Percentiles rank a stretch among this genome's conserved stretches.
Conservation (phyloP, 257 asterid genomes). For the Solanum megistacrolobum region DNA sequence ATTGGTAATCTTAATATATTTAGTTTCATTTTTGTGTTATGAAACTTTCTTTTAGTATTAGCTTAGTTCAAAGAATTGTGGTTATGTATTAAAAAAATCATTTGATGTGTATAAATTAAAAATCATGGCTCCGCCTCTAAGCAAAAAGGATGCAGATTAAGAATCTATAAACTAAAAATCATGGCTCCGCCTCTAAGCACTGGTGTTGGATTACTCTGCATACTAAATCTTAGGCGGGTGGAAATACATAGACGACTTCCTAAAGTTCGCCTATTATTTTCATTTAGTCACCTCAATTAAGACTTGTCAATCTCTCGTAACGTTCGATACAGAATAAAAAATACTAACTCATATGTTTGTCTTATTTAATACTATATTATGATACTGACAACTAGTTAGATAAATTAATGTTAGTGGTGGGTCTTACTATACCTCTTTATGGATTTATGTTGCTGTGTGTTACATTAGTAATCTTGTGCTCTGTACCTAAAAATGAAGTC, state of each 20-base stretch:
- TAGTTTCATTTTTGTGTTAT: neutral
- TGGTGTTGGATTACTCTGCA: neutral
- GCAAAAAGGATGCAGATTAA: neutral
- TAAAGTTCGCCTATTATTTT: neutral
- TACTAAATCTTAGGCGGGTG: neutral
- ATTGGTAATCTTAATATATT: neutral
- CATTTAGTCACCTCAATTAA: neutral
- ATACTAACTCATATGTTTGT: neutral
- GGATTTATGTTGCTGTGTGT: neutral
- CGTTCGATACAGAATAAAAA: neutral
- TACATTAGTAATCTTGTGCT: neutral
- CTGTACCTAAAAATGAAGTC: neutral
- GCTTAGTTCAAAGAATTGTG: neutral
- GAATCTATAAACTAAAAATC: neutral
- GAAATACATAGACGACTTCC: neutral
- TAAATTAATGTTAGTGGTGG: neutral
- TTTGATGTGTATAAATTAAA: neutral
- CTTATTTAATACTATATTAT: neutral
- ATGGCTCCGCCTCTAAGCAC: neutral
- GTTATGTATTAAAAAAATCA: neutral
- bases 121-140: neutral
- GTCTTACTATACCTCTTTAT: neutral
- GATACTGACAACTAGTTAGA: neutral
- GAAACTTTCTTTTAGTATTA: neutral
- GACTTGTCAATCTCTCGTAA: neutral